Percentiles rank a stretch among this genome's conserved stretches.
phyloP scores from a whole-genome alignment of 768 basidiomycete genomes.

The Kwoniella pini region DNA sequence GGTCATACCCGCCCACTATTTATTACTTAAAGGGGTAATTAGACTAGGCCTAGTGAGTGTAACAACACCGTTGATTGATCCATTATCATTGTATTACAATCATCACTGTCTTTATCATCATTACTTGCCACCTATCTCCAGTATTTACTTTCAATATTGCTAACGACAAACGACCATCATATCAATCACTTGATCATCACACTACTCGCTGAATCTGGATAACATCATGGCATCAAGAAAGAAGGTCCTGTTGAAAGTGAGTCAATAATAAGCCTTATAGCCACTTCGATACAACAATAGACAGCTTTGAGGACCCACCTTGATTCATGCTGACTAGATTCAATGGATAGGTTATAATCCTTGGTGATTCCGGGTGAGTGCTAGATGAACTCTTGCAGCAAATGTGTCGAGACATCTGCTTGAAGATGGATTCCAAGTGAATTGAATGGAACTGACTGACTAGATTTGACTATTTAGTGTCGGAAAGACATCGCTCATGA shows the following conservation, averaged over 20 bases:
- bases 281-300: no score
- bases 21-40: not conserved
- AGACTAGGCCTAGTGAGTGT: no score
- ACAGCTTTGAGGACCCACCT: no score
- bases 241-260: slow-evolving; percentile 59
- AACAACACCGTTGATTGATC: not conserved
- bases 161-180: not conserved
- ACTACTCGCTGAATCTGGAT: not conserved
- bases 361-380: slow-evolving; percentile 68
- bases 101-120: no score
- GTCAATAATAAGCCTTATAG: no score
- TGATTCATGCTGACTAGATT: not conserved
- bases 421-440: no score
- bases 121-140: slow-evolving; percentile 13
- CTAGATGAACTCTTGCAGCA: no score
- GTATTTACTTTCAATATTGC: no score
- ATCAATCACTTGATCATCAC: not conserved
- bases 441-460: no score
- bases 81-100: slow-evolving; percentile 4
- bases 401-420: no score
- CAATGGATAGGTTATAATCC: slow-evolving; percentile 87
- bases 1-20: not conserved
- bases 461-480: slow-evolving; percentile 61
- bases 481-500: slow-evolving; percentile 99
- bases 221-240: slow-evolving; percentile 59